Conservation (phyloP, 202 grass and related monocot species). For the Bolboschoenoplectus hybrid region DNA sequence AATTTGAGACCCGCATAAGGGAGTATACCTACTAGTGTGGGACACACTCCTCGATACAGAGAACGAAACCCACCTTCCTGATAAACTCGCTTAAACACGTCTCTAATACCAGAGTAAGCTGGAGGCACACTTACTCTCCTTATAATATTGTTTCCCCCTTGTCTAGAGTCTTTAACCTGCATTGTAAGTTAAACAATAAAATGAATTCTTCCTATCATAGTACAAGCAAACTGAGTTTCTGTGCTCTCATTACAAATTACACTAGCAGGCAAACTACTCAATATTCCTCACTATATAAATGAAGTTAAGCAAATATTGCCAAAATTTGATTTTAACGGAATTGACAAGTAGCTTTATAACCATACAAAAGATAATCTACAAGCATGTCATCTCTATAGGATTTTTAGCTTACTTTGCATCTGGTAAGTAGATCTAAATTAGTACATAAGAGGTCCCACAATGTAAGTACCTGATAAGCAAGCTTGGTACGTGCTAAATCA, state of each 20-base stretch:
- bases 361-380: conserved; percentile 1
- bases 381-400: neutral
- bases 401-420: neutral
- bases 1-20: conserved; percentile 99
- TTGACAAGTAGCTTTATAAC: neutral
- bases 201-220: conserved; percentile 17
- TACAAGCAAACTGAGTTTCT: neutral
- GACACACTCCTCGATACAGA: conserved; percentile 93
- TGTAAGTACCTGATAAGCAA: conserved; percentile 78
- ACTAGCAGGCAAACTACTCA: neutral
- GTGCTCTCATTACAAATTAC: conserved; percentile 10
- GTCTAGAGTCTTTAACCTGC: conserved; percentile 18
- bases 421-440: neutral
- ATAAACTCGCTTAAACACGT: conserved; percentile 89
- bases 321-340: neutral
- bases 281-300: conserved; percentile 8
- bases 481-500: conserved; percentile 92
- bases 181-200: conserved; percentile 30
- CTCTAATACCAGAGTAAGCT: conserved; percentile 73
- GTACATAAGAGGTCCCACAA: neutral
- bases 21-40: conserved; percentile 91
- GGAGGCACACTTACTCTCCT: conserved; percentile 54
- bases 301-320: neutral
- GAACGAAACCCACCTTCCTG: conserved; percentile 75
- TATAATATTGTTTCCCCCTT: conserved; percentile 48